Base-by-base conservation (phyloP, 164 flowering plant species). In the Umbilicus rupestris region DNA sequence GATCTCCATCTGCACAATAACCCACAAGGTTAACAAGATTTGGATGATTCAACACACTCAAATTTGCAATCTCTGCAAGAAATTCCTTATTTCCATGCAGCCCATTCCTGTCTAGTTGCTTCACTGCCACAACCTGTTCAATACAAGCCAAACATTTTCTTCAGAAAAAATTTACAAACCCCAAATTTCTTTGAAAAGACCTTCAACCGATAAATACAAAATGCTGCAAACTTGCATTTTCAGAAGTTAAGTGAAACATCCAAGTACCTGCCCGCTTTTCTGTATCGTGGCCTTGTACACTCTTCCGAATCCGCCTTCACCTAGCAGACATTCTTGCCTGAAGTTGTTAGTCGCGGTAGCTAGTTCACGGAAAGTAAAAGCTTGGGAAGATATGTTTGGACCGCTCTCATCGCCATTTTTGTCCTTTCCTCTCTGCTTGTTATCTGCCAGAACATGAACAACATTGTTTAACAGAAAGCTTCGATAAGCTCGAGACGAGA, bases 51-150 rank as follows among this genome's bases (percentile, higher is more conserved):
- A 52, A 52, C 22, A 52, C 17, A 26, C 59, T 52, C 59, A 52
- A 52, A 52, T 52, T 52, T 11, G 59, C 30, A 0, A 52, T 26
- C 31, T 52, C 59, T 11, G 59, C 59, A 26, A 52, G 59, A 52
- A 52, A 52, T 28, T 52, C 31, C 15, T 52, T 52, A 26, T 52
- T 52, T 52, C 59, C 59, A 11, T 52, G 59, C 59, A 52, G 26
- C 59, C 59, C 59, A 26, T 52, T 52, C 28, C 59, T 52, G 59
- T 52, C 59, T 26, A 52, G 16, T 52, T 52, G 59, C 59, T 52
- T 52, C 31, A 52, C 31, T 52, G 59, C 59, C 31, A 52, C 59
- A 52, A 52, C 59, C 59, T 52, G 59, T 28, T 24, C 31, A 24
- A 49, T 20, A 49, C 2, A 6, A 8, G 55, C 26, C 59, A 24